A percentile compares a stretch with the other conserved stretches of the same genome.
Conservation (phyloP, 352 stramenopile genomes). For the Phytophthora palmivora region DNA sequence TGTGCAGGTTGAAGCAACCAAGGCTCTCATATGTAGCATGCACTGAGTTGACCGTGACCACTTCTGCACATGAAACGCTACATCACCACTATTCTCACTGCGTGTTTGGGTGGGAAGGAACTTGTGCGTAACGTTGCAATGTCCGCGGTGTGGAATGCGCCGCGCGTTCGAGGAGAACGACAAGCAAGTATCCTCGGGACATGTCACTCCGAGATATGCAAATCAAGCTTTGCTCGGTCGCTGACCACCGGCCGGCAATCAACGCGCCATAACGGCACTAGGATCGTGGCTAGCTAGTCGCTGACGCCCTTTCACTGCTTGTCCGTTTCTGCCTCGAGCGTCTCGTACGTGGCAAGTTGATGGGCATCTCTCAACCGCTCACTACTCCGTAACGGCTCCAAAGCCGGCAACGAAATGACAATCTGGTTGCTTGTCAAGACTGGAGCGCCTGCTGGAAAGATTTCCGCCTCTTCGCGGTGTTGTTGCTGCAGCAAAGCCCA, state of each 20-base stretch:
- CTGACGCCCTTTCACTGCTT: constrained; percentile 29
- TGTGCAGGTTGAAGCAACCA: constrained; percentile 12
- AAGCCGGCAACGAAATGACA: constrained; percentile 6
- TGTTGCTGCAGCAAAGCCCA: constrained; percentile 17
- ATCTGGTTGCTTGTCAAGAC: constrained; percentile 21
- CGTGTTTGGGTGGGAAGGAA: constrained; percentile 11
- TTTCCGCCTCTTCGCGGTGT: constrained; percentile 28
- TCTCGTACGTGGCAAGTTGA: constrained; percentile 29
- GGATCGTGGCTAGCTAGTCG: too few species aligned
- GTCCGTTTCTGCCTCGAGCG: constrained; percentile 37
- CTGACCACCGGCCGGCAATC: too few species aligned
- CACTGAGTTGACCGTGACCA: too few species aligned
- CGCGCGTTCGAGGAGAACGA: constrained; percentile 30
- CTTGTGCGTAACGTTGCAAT: constrained; percentile 76
- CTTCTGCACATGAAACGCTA: constrained; percentile 7
- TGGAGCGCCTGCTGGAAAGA: constrained; percentile 15
- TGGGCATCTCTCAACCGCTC: constrained; percentile 34
- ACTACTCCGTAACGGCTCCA: constrained; percentile 30
- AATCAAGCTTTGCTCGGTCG: constrained; percentile 98
- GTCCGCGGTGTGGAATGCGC: constrained; percentile 13
- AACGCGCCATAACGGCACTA: too few species aligned
- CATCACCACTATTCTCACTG: too few species aligned
- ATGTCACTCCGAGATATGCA: constrained; percentile 83
- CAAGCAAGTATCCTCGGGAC: constrained; percentile 20
- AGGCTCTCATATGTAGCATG: neutral